Conservation (phyloP, 306 rosid genomes). For the Canavalia gladiata region DNA sequence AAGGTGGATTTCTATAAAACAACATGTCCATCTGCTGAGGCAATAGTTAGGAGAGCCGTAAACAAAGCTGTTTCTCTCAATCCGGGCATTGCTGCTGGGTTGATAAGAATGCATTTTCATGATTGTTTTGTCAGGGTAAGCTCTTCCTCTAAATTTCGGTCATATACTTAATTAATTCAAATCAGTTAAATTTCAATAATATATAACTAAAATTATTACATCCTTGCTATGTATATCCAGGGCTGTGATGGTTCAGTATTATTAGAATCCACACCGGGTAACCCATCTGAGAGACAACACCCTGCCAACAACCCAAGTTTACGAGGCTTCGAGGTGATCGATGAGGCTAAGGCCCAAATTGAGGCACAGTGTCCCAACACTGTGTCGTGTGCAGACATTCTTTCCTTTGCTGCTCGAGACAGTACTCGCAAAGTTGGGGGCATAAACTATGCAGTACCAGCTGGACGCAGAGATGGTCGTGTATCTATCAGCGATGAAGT, state of each 20-base stretch:
- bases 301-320: conserved; percentile 58
- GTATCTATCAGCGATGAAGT: conserved; percentile 45
- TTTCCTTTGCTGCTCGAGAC: conserved; percentile 60
- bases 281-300: conserved; percentile 54
- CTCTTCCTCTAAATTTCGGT: neutral
- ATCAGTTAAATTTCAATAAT: neutral
- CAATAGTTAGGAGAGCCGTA: conserved; percentile 54
- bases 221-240: conserved; percentile 4
- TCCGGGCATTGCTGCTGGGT: conserved; percentile 54
- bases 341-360: conserved; percentile 52
- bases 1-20: conserved; percentile 45
- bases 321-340: conserved; percentile 59
- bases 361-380: conserved; percentile 53
- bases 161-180: too few species aligned
- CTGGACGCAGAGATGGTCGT: conserved; percentile 58
- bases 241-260: conserved; percentile 60
- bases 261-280: conserved; percentile 44
- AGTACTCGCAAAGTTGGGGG: conserved; percentile 46
- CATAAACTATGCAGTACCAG: conserved; percentile 40
- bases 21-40: conserved; percentile 53
- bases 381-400: conserved; percentile 56
- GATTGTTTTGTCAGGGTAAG: conserved; percentile 59
- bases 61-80: conserved; percentile 55
- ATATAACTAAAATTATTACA: neutral
- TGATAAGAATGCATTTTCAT: conserved; percentile 62